Evolutionary conservation across 23 red algal genomes (phyloP).

Genomic region (Gracilaria gracilis): DNA sequence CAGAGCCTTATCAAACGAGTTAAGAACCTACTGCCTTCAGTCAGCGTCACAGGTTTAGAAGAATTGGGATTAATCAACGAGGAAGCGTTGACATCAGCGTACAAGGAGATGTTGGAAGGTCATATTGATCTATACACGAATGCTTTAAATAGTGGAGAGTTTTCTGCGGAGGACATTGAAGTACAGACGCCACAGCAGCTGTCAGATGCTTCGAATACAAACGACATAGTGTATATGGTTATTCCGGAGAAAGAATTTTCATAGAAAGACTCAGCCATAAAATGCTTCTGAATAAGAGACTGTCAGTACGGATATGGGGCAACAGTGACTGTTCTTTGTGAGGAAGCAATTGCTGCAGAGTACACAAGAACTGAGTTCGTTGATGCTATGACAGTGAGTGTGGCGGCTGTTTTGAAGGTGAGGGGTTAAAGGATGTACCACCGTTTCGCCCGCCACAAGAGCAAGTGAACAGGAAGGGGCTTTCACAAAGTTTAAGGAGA

Average conservation of each 20-base stretch:
- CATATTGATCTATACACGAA: slow-evolving; percentile 5
- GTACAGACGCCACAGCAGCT: slow-evolving; percentile 10
- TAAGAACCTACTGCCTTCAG: not conserved
- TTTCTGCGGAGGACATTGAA: not conserved
- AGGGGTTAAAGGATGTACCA: not conserved
- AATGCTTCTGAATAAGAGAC: slow-evolving; percentile 7
- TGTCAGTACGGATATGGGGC: slow-evolving; percentile 13
- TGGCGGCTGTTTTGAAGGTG: slow-evolving; percentile 40
- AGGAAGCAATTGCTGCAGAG: not conserved
- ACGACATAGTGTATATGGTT: slow-evolving; percentile 43
- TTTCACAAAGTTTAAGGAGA: too few species aligned
- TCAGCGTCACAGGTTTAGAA: not conserved
- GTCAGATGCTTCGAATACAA: not conserved
- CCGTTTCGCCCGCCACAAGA: slow-evolving; percentile 16
- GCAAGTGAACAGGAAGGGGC: not conserved
- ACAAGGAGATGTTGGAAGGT: not conserved
- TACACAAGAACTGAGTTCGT: not conserved
- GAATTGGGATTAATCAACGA: not conserved
- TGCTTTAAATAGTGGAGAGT: slow-evolving; percentile 23
- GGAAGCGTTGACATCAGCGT: not conserved
- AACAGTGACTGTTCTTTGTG: not conserved
- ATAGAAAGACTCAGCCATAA: not conserved
- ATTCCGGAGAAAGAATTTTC: too few species aligned
- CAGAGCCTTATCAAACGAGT: slow-evolving; percentile 9
- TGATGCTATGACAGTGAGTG: slow-evolving; percentile 2